These are phyloP conservation scores for Lippia alba DNA, from an alignment of 305 asterid species.

Conservation along the genomic window DNA sequence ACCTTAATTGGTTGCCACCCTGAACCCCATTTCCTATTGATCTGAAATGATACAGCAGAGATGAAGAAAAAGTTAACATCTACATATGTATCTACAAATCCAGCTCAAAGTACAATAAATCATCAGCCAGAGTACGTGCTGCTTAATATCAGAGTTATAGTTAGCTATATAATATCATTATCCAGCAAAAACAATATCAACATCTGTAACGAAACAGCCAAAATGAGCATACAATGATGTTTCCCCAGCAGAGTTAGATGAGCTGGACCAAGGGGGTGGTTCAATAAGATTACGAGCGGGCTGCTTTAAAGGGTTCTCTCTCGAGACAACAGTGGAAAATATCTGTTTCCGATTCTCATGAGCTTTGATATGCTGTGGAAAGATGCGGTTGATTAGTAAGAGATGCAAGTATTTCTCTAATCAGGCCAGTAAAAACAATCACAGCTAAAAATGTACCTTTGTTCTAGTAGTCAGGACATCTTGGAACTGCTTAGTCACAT, in stretches of 20 bases:
- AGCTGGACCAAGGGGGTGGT: constrained; percentile 71
- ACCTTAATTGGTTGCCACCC: constrained; percentile 65
- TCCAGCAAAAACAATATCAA: constrained; percentile 29
- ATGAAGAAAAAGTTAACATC: constrained; percentile 16
- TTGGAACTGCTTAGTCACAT: constrained; percentile 63
- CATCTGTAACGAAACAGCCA: constrained; percentile 19
- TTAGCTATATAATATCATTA: background rate
- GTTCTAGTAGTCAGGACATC: constrained; percentile 63
- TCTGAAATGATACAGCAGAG: constrained; percentile 40
- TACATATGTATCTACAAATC: constrained; percentile 20
- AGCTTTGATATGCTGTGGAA: constrained; percentile 60
- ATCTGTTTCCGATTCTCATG: constrained; percentile 64
- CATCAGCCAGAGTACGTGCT: background rate
- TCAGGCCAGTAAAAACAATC: constrained; percentile 10
- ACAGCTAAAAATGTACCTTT: constrained; percentile 43
- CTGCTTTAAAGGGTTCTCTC: constrained; percentile 66
- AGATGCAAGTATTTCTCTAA: constrained; percentile 11
- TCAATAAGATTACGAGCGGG: constrained; percentile 45
- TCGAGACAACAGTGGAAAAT: constrained; percentile 61
- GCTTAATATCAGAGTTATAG: constrained; percentile 8
- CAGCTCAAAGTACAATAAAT: background rate
- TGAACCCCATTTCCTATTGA: constrained; percentile 48
- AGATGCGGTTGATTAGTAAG: constrained; percentile 18
- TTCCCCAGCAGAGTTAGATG: constrained; percentile 43
- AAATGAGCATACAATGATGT: constrained; percentile 45